Conservation (phyloP, 2,329 filamentous ascomycete species). For the Sordariomycetes sp. region DNA sequence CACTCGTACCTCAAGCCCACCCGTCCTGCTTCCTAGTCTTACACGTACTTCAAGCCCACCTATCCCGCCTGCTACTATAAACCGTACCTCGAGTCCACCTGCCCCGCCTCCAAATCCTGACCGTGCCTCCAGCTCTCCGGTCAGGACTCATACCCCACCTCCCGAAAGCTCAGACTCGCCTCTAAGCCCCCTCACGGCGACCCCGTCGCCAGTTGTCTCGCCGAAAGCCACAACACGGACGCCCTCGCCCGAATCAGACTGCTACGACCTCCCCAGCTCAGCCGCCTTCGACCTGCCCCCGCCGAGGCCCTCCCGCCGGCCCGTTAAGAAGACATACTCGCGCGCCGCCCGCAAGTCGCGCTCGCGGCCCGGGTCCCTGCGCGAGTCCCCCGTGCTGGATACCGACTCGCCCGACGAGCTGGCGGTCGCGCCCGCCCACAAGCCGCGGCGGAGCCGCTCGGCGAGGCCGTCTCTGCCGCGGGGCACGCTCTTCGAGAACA, state of each 20-base stretch:
- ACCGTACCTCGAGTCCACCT: neutral
- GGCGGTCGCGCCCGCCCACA: neutral
- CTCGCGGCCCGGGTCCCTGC: neutral
- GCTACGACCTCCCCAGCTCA: slow-evolving; percentile 1
- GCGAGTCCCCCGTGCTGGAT: slow-evolving; percentile 21
- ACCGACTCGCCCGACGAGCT: slow-evolving; percentile 15
- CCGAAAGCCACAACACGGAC: neutral
- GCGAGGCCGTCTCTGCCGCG: neutral
- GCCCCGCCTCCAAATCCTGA: neutral
- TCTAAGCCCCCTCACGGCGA: slow-evolving; percentile 23
- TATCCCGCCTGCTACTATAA: neutral
- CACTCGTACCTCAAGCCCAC: too few species aligned
- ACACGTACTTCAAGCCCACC: neutral
- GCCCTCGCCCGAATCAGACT: neutral
- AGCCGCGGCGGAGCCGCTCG: neutral
- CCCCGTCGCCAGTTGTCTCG: neutral
- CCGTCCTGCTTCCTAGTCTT: neutral
- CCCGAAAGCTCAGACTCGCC: neutral
- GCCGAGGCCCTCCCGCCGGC: slow-evolving; percentile 6
- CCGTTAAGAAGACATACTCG: neutral
- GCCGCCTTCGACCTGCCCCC: neutral
- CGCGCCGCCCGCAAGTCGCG: neutral
- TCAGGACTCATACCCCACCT: neutral
- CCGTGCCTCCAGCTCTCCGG: neutral
- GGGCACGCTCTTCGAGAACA: slow-evolving; percentile 54